Percentiles rank a stretch among this genome's conserved stretches.
Conservation (phyloP, 257 asterid species). For the Cinchona pubescens region DNA sequence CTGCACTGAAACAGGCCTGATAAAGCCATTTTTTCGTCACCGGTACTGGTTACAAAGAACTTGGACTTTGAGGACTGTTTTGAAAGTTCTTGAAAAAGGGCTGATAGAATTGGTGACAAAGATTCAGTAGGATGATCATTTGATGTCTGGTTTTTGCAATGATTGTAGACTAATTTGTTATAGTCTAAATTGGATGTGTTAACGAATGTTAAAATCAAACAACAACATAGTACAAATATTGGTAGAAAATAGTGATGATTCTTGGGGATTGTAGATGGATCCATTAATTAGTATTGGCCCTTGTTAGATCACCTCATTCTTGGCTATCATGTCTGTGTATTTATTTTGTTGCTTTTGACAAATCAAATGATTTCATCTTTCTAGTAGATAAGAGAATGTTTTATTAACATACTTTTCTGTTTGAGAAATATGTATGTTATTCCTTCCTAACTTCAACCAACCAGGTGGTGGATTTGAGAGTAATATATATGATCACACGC, state of each 20-base stretch:
- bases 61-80: conserved; percentile 39
- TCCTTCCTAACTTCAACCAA: conserved; percentile 40
- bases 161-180: conserved; percentile 41
- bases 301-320: conserved; percentile 2
- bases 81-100: conserved; percentile 42
- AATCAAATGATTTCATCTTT: not conserved
- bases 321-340: not conserved
- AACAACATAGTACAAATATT: conserved; percentile 18
- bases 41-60: conserved; percentile 50
- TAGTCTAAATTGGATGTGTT: conserved; percentile 23
- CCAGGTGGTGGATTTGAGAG: not conserved
- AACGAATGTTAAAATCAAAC: conserved; percentile 23
- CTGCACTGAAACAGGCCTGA: conserved; percentile 63
- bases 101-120: conserved; percentile 30
- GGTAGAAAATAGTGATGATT: conserved; percentile 15
- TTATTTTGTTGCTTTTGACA: not conserved
- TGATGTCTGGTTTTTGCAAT: conserved; percentile 43
- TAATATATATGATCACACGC: too few relatives aligned
- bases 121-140: conserved; percentile 21
- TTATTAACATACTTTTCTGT: too few relatives aligned
- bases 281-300: conserved; percentile 36
- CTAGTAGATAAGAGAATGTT: not conserved
- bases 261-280: conserved; percentile 12
- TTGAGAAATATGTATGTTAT: not conserved
- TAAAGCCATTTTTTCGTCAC: conserved; percentile 34